Percentiles rank a stretch among this genome's conserved stretches.
phyloP scores from a whole-genome alignment of 2,329 filamentous ascomycete genomes.

The Ophiostoma perfectum region DNA sequence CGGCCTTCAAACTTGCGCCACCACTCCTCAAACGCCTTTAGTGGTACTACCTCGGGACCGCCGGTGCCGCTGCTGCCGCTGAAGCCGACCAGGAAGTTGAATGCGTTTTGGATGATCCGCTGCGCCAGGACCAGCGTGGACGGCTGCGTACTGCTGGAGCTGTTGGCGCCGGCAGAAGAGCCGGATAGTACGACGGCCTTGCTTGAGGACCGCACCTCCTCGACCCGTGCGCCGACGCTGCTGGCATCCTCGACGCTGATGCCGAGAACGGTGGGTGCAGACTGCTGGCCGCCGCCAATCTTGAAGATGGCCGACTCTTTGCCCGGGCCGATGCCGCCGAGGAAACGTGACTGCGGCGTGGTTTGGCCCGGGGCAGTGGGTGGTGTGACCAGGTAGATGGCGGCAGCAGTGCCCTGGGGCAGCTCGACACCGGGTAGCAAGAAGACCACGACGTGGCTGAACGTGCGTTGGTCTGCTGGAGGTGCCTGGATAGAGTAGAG shows the following conservation, averaged over 20 bases:
- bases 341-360: conserved; percentile 50
- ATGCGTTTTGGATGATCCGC: conserved; percentile 91
- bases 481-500: conserved; percentile 47
- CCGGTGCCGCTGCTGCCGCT: conserved; percentile 48
- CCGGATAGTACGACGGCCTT: conserved; percentile 29
- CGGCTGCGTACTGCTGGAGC: conserved; percentile 9
- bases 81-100: conserved; percentile 92
- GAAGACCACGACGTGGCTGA: conserved; percentile 84
- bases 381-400: conserved; percentile 73
- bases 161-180: not conserved
- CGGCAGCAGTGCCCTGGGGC: conserved; percentile 71
- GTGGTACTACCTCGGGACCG: conserved; percentile 75
- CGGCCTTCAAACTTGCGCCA: conserved; percentile 93
- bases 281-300: conserved; percentile 41
- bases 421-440: conserved; percentile 72
- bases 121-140: conserved; percentile 77
- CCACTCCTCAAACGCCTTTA: conserved; percentile 95
- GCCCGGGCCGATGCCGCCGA: conserved; percentile 82
- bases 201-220: conserved; percentile 45
- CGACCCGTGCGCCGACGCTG: conserved; percentile 65
- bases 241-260: conserved; percentile 73
- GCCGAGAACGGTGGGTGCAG: conserved; percentile 55
- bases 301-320: conserved; percentile 93
- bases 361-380: conserved; percentile 35
- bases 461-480: conserved; percentile 39